Evolutionary conservation across 2,329 filamentous ascomycete species (phyloP), one percentile per base, ranked within the genome.

Genomic region (Aspergillus sp.): DNA sequence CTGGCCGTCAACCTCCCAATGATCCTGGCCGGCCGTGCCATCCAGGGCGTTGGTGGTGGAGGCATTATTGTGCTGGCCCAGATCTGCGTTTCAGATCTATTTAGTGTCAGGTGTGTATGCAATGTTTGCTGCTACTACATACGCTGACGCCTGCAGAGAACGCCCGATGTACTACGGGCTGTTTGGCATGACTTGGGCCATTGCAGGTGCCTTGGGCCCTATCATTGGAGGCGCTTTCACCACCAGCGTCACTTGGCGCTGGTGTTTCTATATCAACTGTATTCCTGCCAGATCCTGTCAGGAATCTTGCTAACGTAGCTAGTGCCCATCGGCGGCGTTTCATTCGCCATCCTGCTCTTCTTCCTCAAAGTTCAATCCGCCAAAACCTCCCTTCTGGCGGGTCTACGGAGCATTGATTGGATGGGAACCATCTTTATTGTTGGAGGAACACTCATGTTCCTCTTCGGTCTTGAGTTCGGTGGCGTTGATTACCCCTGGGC

Each of bases 391-490:
- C 54, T 80, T 4, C 37, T 67, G 25, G 66, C 69, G 12, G 75
- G 75, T 5, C 50, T 80, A 25, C 71, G 71, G 40, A 69, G 72
- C 4, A 75, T 80, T 39, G 76, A 80, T 54, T 80, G 76, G 76
- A 45, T 73, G 7, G 76, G 76, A n/a, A 70, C 68, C 1, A 44
- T 78, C 15, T 62, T 69, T 17, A 75, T 93, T 52, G 72, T 88
- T 15, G 82, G 81, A 26, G 84, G 80, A 13, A 88, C 83, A 0
- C 67, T 93, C 13, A 89, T 93, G 83, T 69, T 93, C 43, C 74
- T 94, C 3, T 75, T 94, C 26, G 88, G 86, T 1, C 73, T 94
- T 8, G 81, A 93, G 51, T 85, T 89, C 40, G 88, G 86, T 34
- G 86, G 85, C 30, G 73, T 86, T 32, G 68, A 69, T 14, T 75